Conservation (phyloP, 108 stramenopile species). For the Cyclotella baltica region DNA sequence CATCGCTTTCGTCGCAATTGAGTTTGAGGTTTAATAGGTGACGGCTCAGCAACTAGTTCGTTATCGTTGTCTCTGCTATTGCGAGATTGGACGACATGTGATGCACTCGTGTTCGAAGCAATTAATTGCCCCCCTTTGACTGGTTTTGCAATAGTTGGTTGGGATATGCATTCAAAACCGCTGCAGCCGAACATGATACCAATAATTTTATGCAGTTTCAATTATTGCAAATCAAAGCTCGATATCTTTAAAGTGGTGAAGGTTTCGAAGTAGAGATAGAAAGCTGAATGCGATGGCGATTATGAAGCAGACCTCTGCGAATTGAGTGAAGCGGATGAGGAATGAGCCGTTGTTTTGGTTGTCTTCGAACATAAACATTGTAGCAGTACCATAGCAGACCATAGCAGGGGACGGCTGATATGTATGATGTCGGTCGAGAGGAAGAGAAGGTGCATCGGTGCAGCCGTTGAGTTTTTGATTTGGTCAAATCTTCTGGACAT, state of each 20-base stretch:
- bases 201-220: neutral
- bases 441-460: no score
- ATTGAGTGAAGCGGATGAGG: conserved; percentile 17
- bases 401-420: no score
- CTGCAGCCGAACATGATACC: neutral
- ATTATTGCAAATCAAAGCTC: conserved; percentile 1
- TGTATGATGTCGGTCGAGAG: no score
- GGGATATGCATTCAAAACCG: neutral
- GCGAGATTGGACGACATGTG: no score
- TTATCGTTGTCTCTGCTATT: neutral
- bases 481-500: no score
- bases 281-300: conserved; percentile 20
- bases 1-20: neutral
- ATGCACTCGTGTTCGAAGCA: neutral
- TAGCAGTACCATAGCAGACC: neutral
- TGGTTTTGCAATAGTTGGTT: neutral
- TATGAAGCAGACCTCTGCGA: conserved; percentile 23
- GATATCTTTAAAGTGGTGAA: conserved; percentile 24
- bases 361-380: no score
- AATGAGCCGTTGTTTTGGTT: conserved; percentile 14
- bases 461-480: no score
- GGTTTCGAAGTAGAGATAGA: conserved; percentile 15
- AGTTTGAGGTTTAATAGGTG: neutral
- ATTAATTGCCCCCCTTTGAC: no score
- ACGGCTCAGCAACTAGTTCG: neutral